Evolutionary conservation across 129 eudicot species (phyloP), one percentile per base, ranked within the genome.

Genomic region (Pseudognaphalium luteoalbum): DNA sequence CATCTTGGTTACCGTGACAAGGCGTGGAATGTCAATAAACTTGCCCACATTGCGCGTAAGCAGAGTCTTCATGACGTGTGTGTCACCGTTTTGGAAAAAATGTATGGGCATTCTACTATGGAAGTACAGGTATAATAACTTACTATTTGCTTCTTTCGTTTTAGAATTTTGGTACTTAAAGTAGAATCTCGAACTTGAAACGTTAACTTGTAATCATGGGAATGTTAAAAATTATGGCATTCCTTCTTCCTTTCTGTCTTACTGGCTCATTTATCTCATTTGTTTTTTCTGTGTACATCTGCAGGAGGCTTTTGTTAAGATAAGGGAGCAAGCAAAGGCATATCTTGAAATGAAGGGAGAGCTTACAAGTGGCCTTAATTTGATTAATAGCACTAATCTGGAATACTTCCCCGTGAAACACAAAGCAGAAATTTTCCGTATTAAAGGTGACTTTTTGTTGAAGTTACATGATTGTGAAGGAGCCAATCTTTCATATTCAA

Each of bases 31-130:
- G 99, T 95, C 64, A 95, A 95, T 83, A 95, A 85, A 86, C 94
- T 95, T 68, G 99, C 97, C 30, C 97, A 91, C 79, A 89, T 91
- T 78, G 85, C 92, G 73, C 94, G 96, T 9, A 95, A 95, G 83
- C 99, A 95, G 79, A 87, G 97, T 51, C 82, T 91, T 51, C 80
- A 87, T 75, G 99, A 95, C 74, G 97, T 95, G 75, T 95, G 99
- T 77, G 99, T 95, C 25, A 83, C 94, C 5, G 82, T 95, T 75
- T 80, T 95, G 80, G 99, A 95, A 14, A 95, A 95, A 82, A 91
- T 95, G 97, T 95, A 95, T 76, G 99, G 99, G 5, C 99, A 89
- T 81, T 89, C 97, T 28, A 95, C 99, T 19, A 95, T 95, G 99
- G 99, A 95, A 85, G 97, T 95, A 54, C 97, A 93, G 98, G 98